Conservation (phyloP, 192 early-diverging fungal species). For the Backusella circina region DNA sequence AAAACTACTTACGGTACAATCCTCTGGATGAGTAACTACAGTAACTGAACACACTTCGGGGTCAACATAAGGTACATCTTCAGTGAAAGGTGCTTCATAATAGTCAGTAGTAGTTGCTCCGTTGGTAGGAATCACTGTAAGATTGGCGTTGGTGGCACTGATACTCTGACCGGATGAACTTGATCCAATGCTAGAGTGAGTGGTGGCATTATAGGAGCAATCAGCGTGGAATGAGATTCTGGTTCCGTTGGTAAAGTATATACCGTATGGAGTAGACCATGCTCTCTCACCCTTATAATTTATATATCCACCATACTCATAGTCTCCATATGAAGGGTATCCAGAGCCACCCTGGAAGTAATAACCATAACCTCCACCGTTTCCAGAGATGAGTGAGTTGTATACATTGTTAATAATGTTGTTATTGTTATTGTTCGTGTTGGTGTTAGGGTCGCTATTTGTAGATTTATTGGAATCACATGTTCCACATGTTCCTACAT, state of each 20-base stretch:
- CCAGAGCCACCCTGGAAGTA: neutral
- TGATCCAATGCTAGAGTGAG: neutral
- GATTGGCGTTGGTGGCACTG: no score
- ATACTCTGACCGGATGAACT: neutral
- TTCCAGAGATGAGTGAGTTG: neutral
- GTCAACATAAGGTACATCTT: neutral
- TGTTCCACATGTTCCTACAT: neutral
- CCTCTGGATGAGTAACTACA: neutral
- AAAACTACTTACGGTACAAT: neutral
- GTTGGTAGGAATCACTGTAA: neutral
- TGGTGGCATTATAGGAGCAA: neutral
- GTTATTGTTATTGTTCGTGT: neutral
- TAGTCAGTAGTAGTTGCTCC: neutral
- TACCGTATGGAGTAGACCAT: neutral
- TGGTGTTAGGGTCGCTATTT: neutral
- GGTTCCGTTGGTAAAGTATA: neutral
- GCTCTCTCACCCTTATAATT: neutral
- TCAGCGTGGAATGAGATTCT: neutral
- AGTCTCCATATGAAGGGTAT: neutral
- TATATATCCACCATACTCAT: neutral
- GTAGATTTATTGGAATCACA: neutral
- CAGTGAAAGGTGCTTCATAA: neutral
- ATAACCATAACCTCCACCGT: neutral
- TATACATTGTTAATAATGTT: neutral
- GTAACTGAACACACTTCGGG: neutral